These are phyloP conservation scores for Geranomyces variabilis DNA, from an alignment of 192 early-diverging fungal species.

Conservation along the genomic window DNA sequence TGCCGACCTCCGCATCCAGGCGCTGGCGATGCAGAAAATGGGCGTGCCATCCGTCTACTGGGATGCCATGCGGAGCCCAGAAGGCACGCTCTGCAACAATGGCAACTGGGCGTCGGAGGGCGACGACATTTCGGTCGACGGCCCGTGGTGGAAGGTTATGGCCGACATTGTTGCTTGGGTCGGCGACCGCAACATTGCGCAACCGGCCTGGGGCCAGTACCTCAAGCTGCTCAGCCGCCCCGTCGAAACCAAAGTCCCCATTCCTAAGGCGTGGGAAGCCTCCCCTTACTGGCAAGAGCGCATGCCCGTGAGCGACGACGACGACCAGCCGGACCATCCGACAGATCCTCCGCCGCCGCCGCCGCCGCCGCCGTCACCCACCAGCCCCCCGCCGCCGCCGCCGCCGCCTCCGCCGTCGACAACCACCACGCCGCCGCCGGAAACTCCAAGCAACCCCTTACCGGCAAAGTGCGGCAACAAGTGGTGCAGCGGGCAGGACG, in stretches of 20 bases:
- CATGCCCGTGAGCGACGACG: too few species aligned
- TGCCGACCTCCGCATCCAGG: not conserved
- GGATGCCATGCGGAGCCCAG: not conserved
- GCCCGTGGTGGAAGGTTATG: not conserved
- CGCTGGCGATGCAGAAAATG: not conserved
- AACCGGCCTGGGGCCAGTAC: not conserved
- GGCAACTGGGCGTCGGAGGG: not conserved
- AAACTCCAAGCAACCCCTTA: too few species aligned
- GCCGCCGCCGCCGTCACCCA: too few species aligned
- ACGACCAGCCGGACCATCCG: too few species aligned
- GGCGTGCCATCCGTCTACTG: slow-evolving; percentile 7
- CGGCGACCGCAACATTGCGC: not conserved
- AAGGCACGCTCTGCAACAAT: not conserved
- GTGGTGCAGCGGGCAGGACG: not conserved
- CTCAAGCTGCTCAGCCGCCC: not conserved
- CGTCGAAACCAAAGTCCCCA: too few species aligned
- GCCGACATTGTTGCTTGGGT: not conserved
- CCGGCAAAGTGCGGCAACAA: too few species aligned
- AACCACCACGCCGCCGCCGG: too few species aligned
- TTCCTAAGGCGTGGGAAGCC: too few species aligned
- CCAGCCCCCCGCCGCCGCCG: too few species aligned
- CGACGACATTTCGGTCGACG: not conserved
- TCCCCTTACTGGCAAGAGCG: not conserved
- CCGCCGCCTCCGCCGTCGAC: not conserved
- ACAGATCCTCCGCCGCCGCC: not conserved